phyloP scores from a whole-genome alignment of 164 flowering plant genomes.

The Annona squamosa region DNA sequence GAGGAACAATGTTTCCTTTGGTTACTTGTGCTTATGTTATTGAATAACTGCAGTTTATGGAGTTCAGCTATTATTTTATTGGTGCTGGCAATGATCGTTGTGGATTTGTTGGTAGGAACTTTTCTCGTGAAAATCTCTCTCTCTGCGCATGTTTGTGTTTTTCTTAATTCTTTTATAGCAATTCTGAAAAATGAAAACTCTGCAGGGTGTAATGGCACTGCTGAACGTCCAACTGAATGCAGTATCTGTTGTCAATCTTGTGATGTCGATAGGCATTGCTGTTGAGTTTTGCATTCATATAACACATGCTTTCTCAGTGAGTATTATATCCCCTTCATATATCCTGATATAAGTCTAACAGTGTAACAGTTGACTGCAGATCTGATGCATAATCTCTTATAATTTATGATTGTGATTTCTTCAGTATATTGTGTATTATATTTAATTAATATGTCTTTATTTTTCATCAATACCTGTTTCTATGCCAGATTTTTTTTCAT shows the following conservation, averaged over 20 bases:
- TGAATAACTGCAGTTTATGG: conserved; percentile 60
- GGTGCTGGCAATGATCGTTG: conserved; percentile 78
- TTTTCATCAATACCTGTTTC: too few species aligned
- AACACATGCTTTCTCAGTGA: conserved; percentile 88
- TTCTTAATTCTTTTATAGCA: background rate
- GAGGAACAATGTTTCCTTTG: background rate
- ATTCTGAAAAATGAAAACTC: conserved; percentile 10
- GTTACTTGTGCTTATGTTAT: conserved; percentile 2
- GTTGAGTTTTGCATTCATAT: conserved; percentile 97
- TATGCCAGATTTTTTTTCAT: background rate
- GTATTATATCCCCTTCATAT: conserved; percentile 16
- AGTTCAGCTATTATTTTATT: conserved; percentile 81
- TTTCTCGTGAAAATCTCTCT: background rate
- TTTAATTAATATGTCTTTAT: too few species aligned
- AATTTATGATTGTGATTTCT: background rate
- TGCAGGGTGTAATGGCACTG: conserved; percentile 97
- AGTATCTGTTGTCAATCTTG: conserved; percentile 89
- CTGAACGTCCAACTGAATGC: conserved; percentile 89
- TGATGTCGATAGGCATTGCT: conserved; percentile 93
- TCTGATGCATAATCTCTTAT: background rate
- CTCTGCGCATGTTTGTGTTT: background rate
- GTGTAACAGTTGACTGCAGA: background rate
- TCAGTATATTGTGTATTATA: background rate
- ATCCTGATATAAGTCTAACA: background rate
- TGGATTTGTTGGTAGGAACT: conserved; percentile 73